Evolutionary conservation across 805 yeast genomes (phyloP).

Genomic region (Starmerella potacharoeniae): DNA sequence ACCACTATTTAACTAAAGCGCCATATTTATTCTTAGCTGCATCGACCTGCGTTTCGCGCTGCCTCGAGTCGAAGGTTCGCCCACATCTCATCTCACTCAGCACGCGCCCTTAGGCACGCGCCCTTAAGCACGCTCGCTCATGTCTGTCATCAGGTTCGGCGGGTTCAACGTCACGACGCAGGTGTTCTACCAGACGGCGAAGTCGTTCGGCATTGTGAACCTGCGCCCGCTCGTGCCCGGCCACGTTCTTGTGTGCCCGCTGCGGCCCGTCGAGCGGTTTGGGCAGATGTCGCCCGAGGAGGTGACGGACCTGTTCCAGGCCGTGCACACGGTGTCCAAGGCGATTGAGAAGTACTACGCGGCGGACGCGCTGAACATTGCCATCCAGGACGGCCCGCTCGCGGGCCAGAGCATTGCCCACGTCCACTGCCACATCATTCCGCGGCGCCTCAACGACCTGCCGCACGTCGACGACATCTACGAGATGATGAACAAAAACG

Average conservation of each 20-base stretch:
- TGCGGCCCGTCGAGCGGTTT: slow-evolving; percentile 54
- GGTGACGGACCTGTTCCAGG: slow-evolving; percentile 57
- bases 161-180: slow-evolving; percentile 28
- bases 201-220: slow-evolving; percentile 78
- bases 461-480: slow-evolving; percentile 69
- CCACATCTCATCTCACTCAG: not conserved
- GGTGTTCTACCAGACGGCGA: slow-evolving; percentile 42
- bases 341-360: slow-evolving; percentile 56
- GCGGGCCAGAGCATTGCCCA: slow-evolving; percentile 97
- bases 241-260: slow-evolving; percentile 80
- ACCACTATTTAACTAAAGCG: not conserved
- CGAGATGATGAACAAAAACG: slow-evolving; percentile 45
- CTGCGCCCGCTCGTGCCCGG: slow-evolving; percentile 89
- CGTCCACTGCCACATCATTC: slow-evolving; percentile 86
- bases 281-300: slow-evolving; percentile 65
- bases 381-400: slow-evolving; percentile 92
- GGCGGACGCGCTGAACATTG: slow-evolving; percentile 77
- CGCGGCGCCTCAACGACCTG: slow-evolving; percentile 49
- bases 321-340: slow-evolving; percentile 58
- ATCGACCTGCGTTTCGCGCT: no score
- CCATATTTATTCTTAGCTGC: not conserved
- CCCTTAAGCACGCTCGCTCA: not conserved
- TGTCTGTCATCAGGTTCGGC: slow-evolving; percentile 24
- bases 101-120: no score
- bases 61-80: not conserved